Conservation (phyloP, 1,284 basidiomycete genomes). For the Rhodotorula mucilaginosa region DNA sequence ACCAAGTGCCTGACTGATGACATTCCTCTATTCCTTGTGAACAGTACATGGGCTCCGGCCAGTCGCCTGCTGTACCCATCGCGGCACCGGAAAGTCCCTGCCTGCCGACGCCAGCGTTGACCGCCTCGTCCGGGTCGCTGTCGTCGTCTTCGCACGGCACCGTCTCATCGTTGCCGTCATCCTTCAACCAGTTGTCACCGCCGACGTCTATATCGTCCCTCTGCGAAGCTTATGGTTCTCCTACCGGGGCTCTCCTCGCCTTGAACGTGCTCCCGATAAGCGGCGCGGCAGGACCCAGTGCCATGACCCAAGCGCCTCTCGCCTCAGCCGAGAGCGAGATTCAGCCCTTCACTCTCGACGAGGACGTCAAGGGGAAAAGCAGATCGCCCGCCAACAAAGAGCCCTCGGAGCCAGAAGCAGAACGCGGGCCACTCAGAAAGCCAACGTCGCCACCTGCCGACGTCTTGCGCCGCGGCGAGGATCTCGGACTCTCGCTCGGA, state of each 20-base stretch:
- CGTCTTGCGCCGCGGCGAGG: conserved; percentile 35
- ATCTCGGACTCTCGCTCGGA: conserved; percentile 41
- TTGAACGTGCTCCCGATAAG: too few relatives aligned
- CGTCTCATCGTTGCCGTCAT: conserved; percentile 4
- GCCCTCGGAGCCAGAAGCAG: not conserved
- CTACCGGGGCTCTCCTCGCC: too few relatives aligned
- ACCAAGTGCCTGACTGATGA: not conserved
- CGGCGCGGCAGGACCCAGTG: too few relatives aligned
- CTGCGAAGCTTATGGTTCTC: too few relatives aligned
- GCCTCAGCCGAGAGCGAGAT: too few relatives aligned
- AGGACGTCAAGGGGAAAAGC: too few relatives aligned
- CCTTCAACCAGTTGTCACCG: not conserved
- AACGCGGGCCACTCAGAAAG: not conserved
- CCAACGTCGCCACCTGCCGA: conserved; percentile 9
- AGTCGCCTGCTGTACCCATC: not conserved
- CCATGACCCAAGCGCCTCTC: too few relatives aligned
- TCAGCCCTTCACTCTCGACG: too few relatives aligned
- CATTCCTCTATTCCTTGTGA: too few relatives aligned
- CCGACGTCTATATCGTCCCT: too few relatives aligned
- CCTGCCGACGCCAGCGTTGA: conserved; percentile 22
- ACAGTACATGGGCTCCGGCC: not conserved
- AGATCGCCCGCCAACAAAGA: too few relatives aligned
- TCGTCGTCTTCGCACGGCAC: conserved; percentile 15
- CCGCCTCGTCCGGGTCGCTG: conserved; percentile 5
- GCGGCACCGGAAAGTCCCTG: not conserved